Evolutionary conservation across 139 green algal genomes (phyloP), one percentile per base, ranked within the genome.

Genomic region (Chlorella sp.): DNA sequence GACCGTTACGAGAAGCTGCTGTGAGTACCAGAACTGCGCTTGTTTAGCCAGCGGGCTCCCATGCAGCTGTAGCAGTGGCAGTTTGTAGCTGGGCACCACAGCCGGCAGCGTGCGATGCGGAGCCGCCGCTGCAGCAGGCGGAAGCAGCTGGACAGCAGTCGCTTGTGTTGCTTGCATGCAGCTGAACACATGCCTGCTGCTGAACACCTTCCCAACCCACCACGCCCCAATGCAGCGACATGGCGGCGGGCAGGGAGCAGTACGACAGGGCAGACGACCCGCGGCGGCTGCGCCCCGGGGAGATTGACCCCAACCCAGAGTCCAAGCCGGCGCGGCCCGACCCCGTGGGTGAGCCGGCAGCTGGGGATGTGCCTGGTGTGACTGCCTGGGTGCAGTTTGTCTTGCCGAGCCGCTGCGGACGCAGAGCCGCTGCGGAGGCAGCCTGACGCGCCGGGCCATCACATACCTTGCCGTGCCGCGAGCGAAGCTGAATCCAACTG

Each of bases 241-340:
- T 94, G 69, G 95, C 95, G 26, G 87, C 90, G 28, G 84, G 92
- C 30, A 94, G 94, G 80, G 96, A 98, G 68, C 94, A 97, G 56
- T 98, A 98, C 68, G 96, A 98, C 74, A 87, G 93, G 8, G 82
- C 85, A 16, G 96, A 99, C 85, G 97, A 99, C 83, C 97, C 97
- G 13, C 88, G 97, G 48, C 92, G 96, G 0, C 89, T 99, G 80
- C 91, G 96, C 0, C 96, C 97, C 3, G 97, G 97, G 13, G 97
- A 99, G 88, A 99, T 99, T 76, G 97, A 99, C 84, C 97, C 97
- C 36, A 98, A 99, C 87, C 97, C 97, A 11, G 97, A 99, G 88
- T 88, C 93, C 56, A 97, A 98, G 90, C 97, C 97, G 19, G 97
- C 97, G 11, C 89, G 96, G 36, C 76, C 76, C 34, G 76, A 82